These are phyloP conservation scores for Phytophthora cryptogea DNA, from an alignment of 352 stramenopile species.

Conservation along the genomic window DNA sequence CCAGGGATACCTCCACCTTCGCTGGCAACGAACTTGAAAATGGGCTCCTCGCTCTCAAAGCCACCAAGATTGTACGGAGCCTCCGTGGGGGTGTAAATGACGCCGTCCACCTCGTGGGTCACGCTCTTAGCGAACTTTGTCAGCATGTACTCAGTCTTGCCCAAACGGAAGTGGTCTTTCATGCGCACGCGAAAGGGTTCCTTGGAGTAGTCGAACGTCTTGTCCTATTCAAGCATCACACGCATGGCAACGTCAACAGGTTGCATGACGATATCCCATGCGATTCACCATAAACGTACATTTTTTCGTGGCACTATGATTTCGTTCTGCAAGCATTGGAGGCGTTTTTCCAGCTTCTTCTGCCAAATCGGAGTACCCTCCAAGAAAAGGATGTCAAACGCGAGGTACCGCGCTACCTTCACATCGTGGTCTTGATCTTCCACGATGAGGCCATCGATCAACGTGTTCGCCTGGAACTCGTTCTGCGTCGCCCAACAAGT, in stretches of 20 bases:
- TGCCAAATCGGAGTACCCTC: slow-evolving; percentile 83
- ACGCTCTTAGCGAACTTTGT: slow-evolving; percentile 88
- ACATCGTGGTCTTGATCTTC: slow-evolving; percentile 80
- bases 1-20: slow-evolving; percentile 81
- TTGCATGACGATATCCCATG: background rate
- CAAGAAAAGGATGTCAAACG: slow-evolving; percentile 85
- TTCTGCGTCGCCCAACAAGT: slow-evolving; percentile 36
- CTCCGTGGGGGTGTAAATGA: slow-evolving; percentile 87
- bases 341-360: slow-evolving; percentile 86
- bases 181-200: slow-evolving; percentile 89
- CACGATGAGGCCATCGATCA: slow-evolving; percentile 88
- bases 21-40: slow-evolving; percentile 91
- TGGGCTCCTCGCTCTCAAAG: slow-evolving; percentile 82
- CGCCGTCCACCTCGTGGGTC: slow-evolving; percentile 85
- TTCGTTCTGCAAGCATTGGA: slow-evolving; percentile 90
- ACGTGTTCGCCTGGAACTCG: slow-evolving; percentile 74
- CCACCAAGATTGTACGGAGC: slow-evolving; percentile 85
- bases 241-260: slow-evolving; percentile 3
- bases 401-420: slow-evolving; percentile 78
- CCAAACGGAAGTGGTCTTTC: slow-evolving; percentile 89
- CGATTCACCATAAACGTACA: slow-evolving; percentile 38
- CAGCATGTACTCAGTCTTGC: slow-evolving; percentile 86
- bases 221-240: slow-evolving; percentile 46
- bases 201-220: slow-evolving; percentile 73
- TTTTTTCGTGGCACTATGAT: slow-evolving; percentile 88